Evolutionary conservation across 495 filamentous ascomycete species (phyloP).

Genomic region (Chlorociboria aeruginascens): DNA sequence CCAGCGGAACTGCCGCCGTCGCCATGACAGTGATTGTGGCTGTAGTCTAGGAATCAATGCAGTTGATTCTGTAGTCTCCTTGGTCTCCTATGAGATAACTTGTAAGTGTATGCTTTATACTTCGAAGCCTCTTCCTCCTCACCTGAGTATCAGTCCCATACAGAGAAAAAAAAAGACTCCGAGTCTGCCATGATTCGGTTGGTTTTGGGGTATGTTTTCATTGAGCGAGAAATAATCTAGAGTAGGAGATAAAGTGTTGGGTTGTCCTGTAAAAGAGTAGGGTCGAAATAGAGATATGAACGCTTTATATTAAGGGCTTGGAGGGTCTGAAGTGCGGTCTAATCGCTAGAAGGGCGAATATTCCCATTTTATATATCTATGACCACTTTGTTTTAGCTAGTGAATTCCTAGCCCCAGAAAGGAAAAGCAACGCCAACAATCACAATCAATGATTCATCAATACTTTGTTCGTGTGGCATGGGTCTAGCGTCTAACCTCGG

Average conservation of each 20-base stretch:
- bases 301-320: no score
- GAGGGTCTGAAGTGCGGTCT: no score
- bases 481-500: no score
- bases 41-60: constrained; percentile 13
- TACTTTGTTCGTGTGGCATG: no score
- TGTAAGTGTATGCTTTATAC: constrained; percentile 12
- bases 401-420: no score
- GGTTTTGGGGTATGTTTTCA: constrained; percentile 6
- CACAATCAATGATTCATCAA: no score
- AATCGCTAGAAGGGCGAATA: no score
- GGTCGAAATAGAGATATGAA: no score
- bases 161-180: constrained; percentile 13
- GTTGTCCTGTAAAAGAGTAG: no score
- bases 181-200: constrained; percentile 10
- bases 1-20: constrained; percentile 8
- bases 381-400: no score
- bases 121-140: constrained; percentile 6
- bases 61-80: constrained; percentile 13
- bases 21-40: constrained; percentile 10
- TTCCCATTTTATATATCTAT: no score
- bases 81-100: constrained; percentile 14
- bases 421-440: no score
- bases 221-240: constrained; percentile 1
- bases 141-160: constrained; percentile 11
- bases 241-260: constrained; percentile 10